Conservation (phyloP, 169 alveolate species). For the Cryptosporidium parvum region DNA sequence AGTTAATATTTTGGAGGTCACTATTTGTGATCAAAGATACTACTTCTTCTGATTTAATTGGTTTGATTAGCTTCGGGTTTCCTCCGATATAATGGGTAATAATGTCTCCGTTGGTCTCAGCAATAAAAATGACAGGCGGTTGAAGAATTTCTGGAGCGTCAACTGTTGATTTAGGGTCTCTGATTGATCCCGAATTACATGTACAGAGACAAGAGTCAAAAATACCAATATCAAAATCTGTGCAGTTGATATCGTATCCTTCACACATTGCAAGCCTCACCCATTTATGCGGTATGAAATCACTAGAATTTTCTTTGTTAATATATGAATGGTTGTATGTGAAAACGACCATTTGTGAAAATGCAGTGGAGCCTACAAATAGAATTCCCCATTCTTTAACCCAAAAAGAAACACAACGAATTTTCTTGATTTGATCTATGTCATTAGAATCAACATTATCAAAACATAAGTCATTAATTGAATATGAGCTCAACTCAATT, state of each 20-base stretch:
- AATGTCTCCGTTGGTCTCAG: conserved; percentile 45
- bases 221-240: conserved; percentile 59
- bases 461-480: conserved; percentile 62
- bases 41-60: background rate
- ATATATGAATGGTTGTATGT: conserved; percentile 15
- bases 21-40: background rate
- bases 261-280: conserved; percentile 67
- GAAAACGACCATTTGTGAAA: conserved; percentile 63
- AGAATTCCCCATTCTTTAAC: conserved; percentile 61
- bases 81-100: conserved; percentile 56
- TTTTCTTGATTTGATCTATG: background rate
- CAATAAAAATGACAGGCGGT: conserved; percentile 46
- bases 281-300: background rate
- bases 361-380: conserved; percentile 38
- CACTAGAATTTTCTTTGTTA: background rate
- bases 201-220: conserved; percentile 38
- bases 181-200: conserved; percentile 4
- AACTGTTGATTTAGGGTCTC: conserved; percentile 44
- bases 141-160: conserved; percentile 20
- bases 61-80: background rate
- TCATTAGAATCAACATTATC: conserved; percentile 22
- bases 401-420: conserved; percentile 59
- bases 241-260: conserved; percentile 62
- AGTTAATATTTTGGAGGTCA: background rate
- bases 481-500: conserved; percentile 12